Evolutionary conservation across 2,329 filamentous ascomycete species (phyloP).

Genomic region (Penicillium corylophilum): DNA sequence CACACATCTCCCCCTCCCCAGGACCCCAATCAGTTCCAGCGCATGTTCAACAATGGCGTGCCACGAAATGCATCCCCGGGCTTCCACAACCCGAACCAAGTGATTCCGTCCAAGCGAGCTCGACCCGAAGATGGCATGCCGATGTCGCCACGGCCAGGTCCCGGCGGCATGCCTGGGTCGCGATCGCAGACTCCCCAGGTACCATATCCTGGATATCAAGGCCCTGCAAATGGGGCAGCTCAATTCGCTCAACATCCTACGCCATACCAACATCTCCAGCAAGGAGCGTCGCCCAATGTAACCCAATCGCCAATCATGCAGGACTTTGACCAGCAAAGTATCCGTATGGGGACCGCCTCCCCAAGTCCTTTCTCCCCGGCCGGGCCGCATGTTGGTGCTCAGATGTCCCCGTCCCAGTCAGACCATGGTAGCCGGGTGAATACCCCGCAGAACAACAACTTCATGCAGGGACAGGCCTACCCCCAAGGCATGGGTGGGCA

Average conservation of each 20-base stretch:
- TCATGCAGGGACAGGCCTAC: slow-evolving; percentile 54
- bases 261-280: slow-evolving; percentile 78
- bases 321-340: slow-evolving; percentile 62
- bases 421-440: slow-evolving; percentile 66
- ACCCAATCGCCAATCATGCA: slow-evolving; percentile 94
- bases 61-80: slow-evolving; percentile 80
- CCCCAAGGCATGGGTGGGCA: slow-evolving; percentile 43
- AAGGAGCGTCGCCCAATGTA: slow-evolving; percentile 75
- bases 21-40: slow-evolving; percentile 55
- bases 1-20: slow-evolving; percentile 47
- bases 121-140: slow-evolving; percentile 82
- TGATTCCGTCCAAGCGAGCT: slow-evolving; percentile 86
- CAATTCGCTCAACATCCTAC: slow-evolving; percentile 61
- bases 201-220: slow-evolving; percentile 69
- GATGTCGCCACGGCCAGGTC: slow-evolving; percentile 74
- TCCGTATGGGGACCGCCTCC: slow-evolving; percentile 85
- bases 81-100: slow-evolving; percentile 74
- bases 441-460: slow-evolving; percentile 72
- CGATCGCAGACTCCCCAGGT: slow-evolving; percentile 89
- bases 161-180: slow-evolving; percentile 73
- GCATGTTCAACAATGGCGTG: slow-evolving; percentile 81
- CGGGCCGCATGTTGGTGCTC: slow-evolving; percentile 66
- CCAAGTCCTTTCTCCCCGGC: slow-evolving; percentile 86
- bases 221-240: slow-evolving; percentile 60
- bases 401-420: slow-evolving; percentile 73